These are phyloP conservation scores for Avicennia marina DNA, from an alignment of 257 asterid species.

Conservation along the genomic window DNA sequence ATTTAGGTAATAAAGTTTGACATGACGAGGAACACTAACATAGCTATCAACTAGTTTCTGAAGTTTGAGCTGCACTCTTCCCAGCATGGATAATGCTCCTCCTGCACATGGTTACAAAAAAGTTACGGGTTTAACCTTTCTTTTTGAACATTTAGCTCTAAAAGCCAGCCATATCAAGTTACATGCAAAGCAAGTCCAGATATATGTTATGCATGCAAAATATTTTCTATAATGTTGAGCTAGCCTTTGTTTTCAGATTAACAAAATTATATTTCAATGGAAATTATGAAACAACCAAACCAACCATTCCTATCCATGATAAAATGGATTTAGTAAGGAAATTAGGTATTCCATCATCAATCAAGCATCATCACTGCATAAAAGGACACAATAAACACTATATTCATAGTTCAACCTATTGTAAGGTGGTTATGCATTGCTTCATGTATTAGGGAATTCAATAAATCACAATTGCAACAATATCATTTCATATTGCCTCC, in stretches of 20 bases:
- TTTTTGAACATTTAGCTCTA: background rate
- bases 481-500: conserved; percentile 5
- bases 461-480: background rate
- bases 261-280: no score
- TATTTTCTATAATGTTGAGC: background rate
- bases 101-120: conserved; percentile 42
- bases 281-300: no score
- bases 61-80: conserved; percentile 81
- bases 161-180: conserved; percentile 6
- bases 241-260: background rate
- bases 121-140: conserved; percentile 2
- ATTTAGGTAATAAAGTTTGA: conserved; percentile 9
- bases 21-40: conserved; percentile 44
- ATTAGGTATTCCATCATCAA: background rate
- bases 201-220: background rate
- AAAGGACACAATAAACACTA: background rate
- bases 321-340: no score
- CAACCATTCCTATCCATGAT: no score
- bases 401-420: background rate
- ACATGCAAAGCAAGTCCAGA: conserved; percentile 5
- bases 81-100: conserved; percentile 65
- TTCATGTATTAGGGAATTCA: background rate
- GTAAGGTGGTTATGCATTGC: background rate
- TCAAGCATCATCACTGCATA: background rate
- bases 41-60: conserved; percentile 81